These are phyloP conservation scores for Ganoderma sinense DNA, from an alignment of 1,284 basidiomycete genomes.

Conservation along the genomic window DNA sequence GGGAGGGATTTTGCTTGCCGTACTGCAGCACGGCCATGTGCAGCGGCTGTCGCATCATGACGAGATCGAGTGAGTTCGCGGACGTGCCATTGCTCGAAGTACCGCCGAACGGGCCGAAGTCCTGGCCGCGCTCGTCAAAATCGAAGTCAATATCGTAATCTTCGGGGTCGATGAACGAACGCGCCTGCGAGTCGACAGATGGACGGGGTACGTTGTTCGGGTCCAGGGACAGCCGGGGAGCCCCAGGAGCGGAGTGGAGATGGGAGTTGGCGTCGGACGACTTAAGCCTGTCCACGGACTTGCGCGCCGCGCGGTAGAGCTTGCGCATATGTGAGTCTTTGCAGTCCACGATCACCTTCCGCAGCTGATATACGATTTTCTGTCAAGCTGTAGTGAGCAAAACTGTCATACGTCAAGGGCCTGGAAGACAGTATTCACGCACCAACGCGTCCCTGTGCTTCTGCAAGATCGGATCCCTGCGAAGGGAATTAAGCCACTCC, in stretches of 20 bases:
- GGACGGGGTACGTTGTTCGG: slow-evolving; percentile 42
- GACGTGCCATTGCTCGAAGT: slow-evolving; percentile 21
- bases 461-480: slow-evolving; percentile 71
- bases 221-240: slow-evolving; percentile 28
- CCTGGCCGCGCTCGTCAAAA: slow-evolving; percentile 47
- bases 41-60: slow-evolving; percentile 50
- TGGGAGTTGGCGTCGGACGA: slow-evolving; percentile 17
- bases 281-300: slow-evolving; percentile 28
- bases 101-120: slow-evolving; percentile 27
- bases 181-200: slow-evolving; percentile 40
- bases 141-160: slow-evolving; percentile 81
- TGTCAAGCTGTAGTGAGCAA: slow-evolving; percentile 34
- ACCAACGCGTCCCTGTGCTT: slow-evolving; percentile 75
- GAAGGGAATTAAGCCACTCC: slow-evolving; percentile 81
- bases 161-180: slow-evolving; percentile 51
- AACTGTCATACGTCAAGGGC: neutral
- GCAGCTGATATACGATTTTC: slow-evolving; percentile 81
- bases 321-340: slow-evolving; percentile 68
- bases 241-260: neutral
- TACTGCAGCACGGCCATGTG: slow-evolving; percentile 51
- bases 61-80: slow-evolving; percentile 36
- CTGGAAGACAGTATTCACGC: slow-evolving; percentile 41
- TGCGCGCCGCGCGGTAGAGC: slow-evolving; percentile 26
- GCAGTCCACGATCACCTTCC: slow-evolving; percentile 83
- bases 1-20: slow-evolving; percentile 46